Evolutionary conservation across 2,329 filamentous ascomycete genomes (phyloP).

Genomic region (Colletotrichum filicis): DNA sequence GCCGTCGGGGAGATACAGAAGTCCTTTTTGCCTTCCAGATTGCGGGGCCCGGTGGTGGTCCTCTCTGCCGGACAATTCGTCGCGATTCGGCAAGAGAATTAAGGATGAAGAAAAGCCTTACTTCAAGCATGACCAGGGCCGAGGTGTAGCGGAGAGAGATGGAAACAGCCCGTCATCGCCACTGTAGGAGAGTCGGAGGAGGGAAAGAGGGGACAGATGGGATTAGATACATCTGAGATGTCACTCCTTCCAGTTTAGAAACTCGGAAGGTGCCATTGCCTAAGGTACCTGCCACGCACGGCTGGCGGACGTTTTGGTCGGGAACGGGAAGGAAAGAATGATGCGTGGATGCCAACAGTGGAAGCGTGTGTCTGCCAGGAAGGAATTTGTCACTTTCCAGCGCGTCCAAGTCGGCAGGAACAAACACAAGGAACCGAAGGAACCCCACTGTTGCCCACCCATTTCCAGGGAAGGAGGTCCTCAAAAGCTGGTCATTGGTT

Average conservation of each 20-base stretch:
- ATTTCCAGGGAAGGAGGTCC: not conserved
- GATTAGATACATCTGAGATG: not conserved
- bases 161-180: not conserved
- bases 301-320: not conserved
- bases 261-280: too few relatives aligned
- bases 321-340: not conserved
- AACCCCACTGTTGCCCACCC: not conserved
- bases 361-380: too few relatives aligned
- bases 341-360: not conserved
- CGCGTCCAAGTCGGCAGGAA: constrained; percentile 2
- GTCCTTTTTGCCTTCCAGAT: not conserved
- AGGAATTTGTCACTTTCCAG: too few relatives aligned
- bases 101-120: constrained; percentile 1
- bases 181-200: not conserved
- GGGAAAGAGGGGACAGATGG: not conserved
- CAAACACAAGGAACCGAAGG: not conserved
- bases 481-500: constrained; percentile 1
- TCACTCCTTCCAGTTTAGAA: not conserved
- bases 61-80: not conserved
- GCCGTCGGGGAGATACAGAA: not conserved
- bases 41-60: not conserved
- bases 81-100: not conserved
- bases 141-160: not conserved
- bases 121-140: constrained; percentile 4
- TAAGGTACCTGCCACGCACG: not conserved